Evolutionary conservation across 2,329 filamentous ascomycete genomes (phyloP).

Genomic region (Trichoderma sp.): DNA sequence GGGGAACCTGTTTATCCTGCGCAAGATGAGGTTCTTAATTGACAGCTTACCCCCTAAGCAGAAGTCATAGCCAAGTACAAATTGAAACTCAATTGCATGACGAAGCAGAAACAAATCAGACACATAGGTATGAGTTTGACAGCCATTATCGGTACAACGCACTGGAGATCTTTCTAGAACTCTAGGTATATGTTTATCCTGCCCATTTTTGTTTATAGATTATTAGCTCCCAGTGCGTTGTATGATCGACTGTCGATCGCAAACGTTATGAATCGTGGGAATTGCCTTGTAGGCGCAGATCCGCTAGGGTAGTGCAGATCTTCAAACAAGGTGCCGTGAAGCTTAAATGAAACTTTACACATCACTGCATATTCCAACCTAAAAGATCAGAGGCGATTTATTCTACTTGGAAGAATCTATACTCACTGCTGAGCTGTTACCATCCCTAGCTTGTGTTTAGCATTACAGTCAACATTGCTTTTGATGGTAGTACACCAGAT

Average conservation of each 20-base stretch:
- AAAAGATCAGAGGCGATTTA: background rate
- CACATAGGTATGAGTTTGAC: background rate
- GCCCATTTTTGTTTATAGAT: background rate
- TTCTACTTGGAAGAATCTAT: background rate
- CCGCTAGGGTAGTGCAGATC: background rate
- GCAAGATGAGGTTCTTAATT: too few species aligned
- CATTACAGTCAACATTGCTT: background rate
- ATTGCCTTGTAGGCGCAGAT: background rate
- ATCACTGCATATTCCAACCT: background rate
- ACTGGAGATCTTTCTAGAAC: background rate
- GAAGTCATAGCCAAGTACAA: too few species aligned
- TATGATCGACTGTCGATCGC: background rate
- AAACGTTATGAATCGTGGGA: background rate
- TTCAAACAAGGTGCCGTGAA: background rate
- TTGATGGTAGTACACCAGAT: background rate
- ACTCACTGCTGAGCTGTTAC: background rate
- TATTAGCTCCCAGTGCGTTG: background rate
- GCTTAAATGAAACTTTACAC: background rate
- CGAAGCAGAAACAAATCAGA: background rate
- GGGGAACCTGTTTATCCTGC: too few species aligned
- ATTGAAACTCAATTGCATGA: too few species aligned
- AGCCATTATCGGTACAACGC: background rate
- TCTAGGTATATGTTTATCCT: background rate
- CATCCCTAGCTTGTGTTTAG: background rate
- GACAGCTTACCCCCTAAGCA: too few species aligned